Evolutionary conservation across 1,284 basidiomycete genomes (phyloP), one percentile per base, ranked within the genome.

Genomic region (Fistulinella staudtii): DNA sequence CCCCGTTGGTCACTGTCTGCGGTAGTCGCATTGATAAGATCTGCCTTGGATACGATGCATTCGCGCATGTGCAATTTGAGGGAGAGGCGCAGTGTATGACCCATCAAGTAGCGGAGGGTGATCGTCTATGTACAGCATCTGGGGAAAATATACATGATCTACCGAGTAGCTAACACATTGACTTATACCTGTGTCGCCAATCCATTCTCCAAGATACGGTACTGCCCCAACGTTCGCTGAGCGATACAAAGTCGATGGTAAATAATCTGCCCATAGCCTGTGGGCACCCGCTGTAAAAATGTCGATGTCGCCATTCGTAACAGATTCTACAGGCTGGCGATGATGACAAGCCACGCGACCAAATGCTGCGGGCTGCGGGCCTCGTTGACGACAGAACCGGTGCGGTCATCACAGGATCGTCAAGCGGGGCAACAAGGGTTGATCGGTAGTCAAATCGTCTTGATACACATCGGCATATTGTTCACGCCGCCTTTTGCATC

Each of bases 401-500:
- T 17, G 7, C 10, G 14, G 17, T 18, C 14, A 35, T 33, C 31
- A 18, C 27, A 17, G 14, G 41, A 36, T 33, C 31, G 6, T 46
- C 36, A 29, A 28, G 34, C 14, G 22, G 22, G 6, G 11, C 28
- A 24, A 43, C 4, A 21, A n/a, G n/a, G n/a, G n/a, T n/a, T n/a
- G n/a, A n/a, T n/a, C 43, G 40, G 36, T 40, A 35, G 15, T 23
- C 25, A 17, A 10, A 25, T 8, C 11, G 10, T 30, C 28, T 27
- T n/a, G n/a, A n/a, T n/a, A n/a, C n/a, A 38, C 10, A 8, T 11
- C 10, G 18, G 14, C 23, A 28, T 18, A 14, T 17, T 11, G 27
- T 24, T 62, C 42, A 64, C 36, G 38, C 47, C 21, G 31, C 35
- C 28, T 42, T 50, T 18, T 53, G 46, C 7, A 36, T 54, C 23